A percentile compares a stretch with the other conserved stretches of the same genome.
phyloP scores from a whole-genome alignment of 2,329 filamentous ascomycete species.

The Alternaria dauci region DNA sequence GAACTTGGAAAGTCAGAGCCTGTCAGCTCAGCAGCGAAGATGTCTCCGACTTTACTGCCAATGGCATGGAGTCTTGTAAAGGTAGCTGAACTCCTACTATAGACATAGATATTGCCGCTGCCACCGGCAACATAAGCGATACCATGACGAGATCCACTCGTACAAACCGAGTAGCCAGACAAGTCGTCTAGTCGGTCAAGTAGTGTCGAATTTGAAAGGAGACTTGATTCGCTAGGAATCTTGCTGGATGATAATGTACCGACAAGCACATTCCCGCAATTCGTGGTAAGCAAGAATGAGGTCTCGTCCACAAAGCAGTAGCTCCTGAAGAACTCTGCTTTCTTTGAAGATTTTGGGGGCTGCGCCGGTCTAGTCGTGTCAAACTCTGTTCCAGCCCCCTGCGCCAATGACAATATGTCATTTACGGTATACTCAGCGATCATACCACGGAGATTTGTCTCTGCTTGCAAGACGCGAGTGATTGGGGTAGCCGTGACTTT shows the following conservation, averaged over 20 bases:
- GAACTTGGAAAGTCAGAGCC: constrained; percentile 12
- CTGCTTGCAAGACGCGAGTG: constrained; percentile 1
- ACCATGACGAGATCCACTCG: constrained; percentile 47
- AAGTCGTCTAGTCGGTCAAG: constrained; percentile 50
- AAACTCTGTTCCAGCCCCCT: background rate
- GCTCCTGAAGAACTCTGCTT: constrained; percentile 61
- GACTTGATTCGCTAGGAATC: background rate
- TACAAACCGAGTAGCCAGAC: constrained; percentile 59
- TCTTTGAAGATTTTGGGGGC: constrained; percentile 32
- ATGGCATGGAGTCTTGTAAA: constrained; percentile 39
- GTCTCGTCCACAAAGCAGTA: constrained; percentile 69
- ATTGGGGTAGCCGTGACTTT: constrained; percentile 54
- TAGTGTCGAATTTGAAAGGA: constrained; percentile 35
- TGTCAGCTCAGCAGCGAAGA: constrained; percentile 41
- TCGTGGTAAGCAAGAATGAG: constrained; percentile 66
- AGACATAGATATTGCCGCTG: constrained; percentile 55
- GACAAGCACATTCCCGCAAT: constrained; percentile 65
- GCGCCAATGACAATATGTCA: constrained; percentile 31
- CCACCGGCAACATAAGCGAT: constrained; percentile 58
- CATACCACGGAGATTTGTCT: background rate
- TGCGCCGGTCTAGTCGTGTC: background rate
- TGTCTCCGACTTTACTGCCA: constrained; percentile 52
- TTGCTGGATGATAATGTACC: constrained; percentile 22
- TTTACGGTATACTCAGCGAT: constrained; percentile 37
- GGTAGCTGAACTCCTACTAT: constrained; percentile 25